A percentile compares a stretch with the other conserved stretches of the same genome.
Conservation (phyloP, 2,329 filamentous ascomycete species). For the Pleomassaria siparia region DNA sequence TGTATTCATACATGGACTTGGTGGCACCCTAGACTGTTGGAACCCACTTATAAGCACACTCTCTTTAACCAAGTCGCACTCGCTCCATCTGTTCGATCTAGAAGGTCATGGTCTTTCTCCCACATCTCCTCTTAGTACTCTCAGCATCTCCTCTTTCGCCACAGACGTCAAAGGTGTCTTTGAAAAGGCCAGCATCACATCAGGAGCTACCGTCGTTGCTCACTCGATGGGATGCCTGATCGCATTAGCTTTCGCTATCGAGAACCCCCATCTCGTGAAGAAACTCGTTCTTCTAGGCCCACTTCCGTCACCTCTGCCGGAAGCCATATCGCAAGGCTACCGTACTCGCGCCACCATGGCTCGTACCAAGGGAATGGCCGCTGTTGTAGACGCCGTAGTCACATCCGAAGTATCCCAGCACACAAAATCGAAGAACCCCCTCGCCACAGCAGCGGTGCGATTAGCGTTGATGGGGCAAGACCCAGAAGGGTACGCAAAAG, state of each 20-base stretch:
- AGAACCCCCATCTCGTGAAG: constrained; percentile 44
- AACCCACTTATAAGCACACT: constrained; percentile 47
- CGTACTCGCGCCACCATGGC: constrained; percentile 45
- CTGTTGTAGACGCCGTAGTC: constrained; percentile 45
- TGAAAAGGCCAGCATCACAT: constrained; percentile 30
- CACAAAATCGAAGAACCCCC: constrained; percentile 41
- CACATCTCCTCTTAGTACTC: constrained; percentile 49
- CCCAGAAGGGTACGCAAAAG: constrained; percentile 59
- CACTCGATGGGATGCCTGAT: constrained; percentile 57
- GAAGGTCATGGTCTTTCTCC: constrained; percentile 60
- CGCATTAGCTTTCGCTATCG: constrained; percentile 47
- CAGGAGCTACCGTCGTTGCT: constrained; percentile 48
- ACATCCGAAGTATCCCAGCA: constrained; percentile 41
- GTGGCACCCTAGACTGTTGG: constrained; percentile 50
- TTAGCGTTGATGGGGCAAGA: constrained; percentile 52
- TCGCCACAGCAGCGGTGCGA: constrained; percentile 47
- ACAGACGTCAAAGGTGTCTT: constrained; percentile 48
- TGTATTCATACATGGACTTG: constrained; percentile 60
- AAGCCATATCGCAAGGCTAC: constrained; percentile 31
- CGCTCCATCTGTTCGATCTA: constrained; percentile 53
- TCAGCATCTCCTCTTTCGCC: constrained; percentile 49
- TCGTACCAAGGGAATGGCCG: constrained; percentile 48
- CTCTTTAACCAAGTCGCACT: constrained; percentile 29
- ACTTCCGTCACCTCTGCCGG: constrained; percentile 49
- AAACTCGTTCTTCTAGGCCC: constrained; percentile 54